These are phyloP conservation scores for Vachellia pachyceras DNA, from an alignment of 306 rosid species.

Conservation along the genomic window DNA sequence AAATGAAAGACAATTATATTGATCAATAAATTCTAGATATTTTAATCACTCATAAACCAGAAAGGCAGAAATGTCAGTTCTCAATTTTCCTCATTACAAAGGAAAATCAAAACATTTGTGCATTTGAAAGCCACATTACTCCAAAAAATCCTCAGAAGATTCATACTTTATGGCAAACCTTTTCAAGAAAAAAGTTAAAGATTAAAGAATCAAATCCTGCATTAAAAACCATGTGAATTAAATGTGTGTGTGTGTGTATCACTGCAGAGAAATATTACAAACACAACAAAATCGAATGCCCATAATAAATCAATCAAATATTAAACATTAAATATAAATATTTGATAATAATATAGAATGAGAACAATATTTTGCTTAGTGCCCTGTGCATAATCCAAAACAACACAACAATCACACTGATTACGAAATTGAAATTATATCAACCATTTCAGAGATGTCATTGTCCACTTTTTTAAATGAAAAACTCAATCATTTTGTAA, in stretches of 20 bases:
- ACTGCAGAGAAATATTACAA: not conserved
- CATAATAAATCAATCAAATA: not conserved
- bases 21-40: not conserved
- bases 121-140: not conserved
- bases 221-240: not conserved
- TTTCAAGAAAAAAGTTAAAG: not conserved
- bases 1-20: not conserved
- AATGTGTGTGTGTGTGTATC: no score
- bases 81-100: not conserved
- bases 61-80: not conserved
- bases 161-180: not conserved
- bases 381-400: not conserved
- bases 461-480: not conserved
- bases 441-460: not conserved
- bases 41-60: not conserved
- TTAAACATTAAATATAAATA: not conserved
- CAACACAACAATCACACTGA: not conserved
- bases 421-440: not conserved
- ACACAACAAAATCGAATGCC: not conserved
- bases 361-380: not conserved
- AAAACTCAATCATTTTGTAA: not conserved
- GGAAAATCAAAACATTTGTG: not conserved
- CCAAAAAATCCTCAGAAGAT: not conserved
- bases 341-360: not conserved
- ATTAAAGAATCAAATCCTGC: slow-evolving; percentile 7